Base-by-base conservation (phyloP, 305 asterid genomes). In the Fraxinus nigra region DNA sequence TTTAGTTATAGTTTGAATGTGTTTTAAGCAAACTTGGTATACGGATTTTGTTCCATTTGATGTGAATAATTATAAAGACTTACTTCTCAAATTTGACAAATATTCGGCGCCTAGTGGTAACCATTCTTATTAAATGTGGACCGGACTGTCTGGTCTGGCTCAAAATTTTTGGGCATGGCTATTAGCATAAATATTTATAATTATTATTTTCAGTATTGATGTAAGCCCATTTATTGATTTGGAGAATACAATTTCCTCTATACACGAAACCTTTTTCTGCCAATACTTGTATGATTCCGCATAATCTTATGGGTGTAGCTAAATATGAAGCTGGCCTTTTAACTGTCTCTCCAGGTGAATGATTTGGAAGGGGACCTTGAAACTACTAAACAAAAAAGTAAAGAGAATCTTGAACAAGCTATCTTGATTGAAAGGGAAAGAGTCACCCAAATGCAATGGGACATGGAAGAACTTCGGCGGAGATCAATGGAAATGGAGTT, bases 361-460 rank as follows among this genome's bases (percentile, higher is more conserved):
- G 98, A 91, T 91, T 92, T 96, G 91, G 98, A 91, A 89, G 98
- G 89, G 88, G 99, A 96, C 87, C 99, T 96, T 83, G 97, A 93
- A 88, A 89, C 92, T 69, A 92, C 97, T 59, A 94, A 91, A 81
- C 94, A 88, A 80, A 96, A 92, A 87, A 82, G 97, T 85, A 94
- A 91, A 91, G 99, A 94, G 85, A 96, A 92, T 84, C 97, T 96
- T 67, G 98, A 94, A 83, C 98, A 94, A 87, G 97, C 98, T 83
- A 87, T 97, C 79, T 80, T 93, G 82, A 80, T 93, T 84, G 99
- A 94, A 89, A 88, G 96, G 87, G 99, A 95, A 87, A 88, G 98
- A 87, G 90, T 93, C 82, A 94, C 98, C 69, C 97, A 97, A 89
- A 97, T 94, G 97, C 98, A 94, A 88, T 97, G 99, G 98, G 97